A percentile compares a stretch with the other conserved stretches of the same genome.
phyloP scores from a whole-genome alignment of 2,329 filamentous ascomycete genomes.

The Penicillium sp. region DNA sequence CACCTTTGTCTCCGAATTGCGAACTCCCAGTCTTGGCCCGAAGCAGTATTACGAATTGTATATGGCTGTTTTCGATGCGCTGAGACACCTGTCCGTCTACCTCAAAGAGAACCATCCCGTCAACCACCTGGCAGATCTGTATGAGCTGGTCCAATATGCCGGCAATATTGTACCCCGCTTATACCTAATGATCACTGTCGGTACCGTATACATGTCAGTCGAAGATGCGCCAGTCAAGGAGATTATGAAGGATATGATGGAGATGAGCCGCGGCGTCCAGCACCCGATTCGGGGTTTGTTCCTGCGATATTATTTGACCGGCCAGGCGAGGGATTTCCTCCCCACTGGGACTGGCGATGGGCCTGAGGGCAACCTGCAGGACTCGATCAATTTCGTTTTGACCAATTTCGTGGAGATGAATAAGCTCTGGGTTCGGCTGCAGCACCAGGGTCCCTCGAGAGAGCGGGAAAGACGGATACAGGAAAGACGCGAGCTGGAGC shows the following conservation, averaged over 20 bases:
- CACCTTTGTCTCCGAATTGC: conserved; percentile 94
- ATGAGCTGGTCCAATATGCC: conserved; percentile 96
- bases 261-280: conserved; percentile 97
- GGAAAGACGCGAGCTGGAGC: conserved; percentile 89
- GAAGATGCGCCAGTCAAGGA: conserved; percentile 98
- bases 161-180: conserved; percentile 95
- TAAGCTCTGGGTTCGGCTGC: conserved; percentile 95
- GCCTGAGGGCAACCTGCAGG: conserved; percentile 89
- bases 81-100: conserved; percentile 93
- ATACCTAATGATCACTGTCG: conserved; percentile 98
- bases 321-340: conserved; percentile 85
- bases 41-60: conserved; percentile 99
- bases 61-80: conserved; percentile 97
- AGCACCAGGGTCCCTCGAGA: conserved; percentile 94
- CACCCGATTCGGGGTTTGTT: conserved; percentile 95
- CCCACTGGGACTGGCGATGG: conserved; percentile 80
- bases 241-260: conserved; percentile 99
- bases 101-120: conserved; percentile 95
- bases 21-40: conserved; percentile 92
- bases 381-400: conserved; percentile 95
- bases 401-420: conserved; percentile 99
- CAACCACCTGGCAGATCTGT: conserved; percentile 95
- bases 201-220: conserved; percentile 98
- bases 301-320: conserved; percentile 90
- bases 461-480: conserved; percentile 91